phyloP scores from a whole-genome alignment of 2,329 filamentous ascomycete genomes.

The Colletotrichum navitas region DNA sequence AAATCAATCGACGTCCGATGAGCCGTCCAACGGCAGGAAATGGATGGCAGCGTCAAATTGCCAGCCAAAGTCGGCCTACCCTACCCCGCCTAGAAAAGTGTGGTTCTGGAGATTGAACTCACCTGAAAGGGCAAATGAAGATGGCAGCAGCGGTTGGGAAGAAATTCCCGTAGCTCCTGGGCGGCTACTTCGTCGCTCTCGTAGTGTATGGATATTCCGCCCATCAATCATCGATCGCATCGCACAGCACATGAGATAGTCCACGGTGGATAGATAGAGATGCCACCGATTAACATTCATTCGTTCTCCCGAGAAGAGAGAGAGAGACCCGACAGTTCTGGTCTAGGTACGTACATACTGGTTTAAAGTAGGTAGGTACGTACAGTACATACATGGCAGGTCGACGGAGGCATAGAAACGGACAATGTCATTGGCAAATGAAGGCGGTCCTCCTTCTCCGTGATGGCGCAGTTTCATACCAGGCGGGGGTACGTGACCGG shows the following conservation, averaged over 20 bases:
- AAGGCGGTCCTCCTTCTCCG: slow-evolving; percentile 19
- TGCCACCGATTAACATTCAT: slow-evolving; percentile 1
- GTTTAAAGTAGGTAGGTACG: no score
- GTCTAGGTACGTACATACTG: no score
- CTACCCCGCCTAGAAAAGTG: slow-evolving; percentile 4
- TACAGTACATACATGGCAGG: no score
- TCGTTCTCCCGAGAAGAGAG: no score
- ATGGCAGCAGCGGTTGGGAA: slow-evolving; percentile 10
- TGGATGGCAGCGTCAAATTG: background rate
- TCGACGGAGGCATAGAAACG: background rate
- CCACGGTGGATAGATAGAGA: background rate
- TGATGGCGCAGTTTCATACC: slow-evolving; percentile 40
- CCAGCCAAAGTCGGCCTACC: slow-evolving; percentile 4
- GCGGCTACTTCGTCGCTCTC: background rate
- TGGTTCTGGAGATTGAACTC: slow-evolving; percentile 17
- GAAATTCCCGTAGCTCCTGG: slow-evolving; percentile 17
- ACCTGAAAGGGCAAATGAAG: slow-evolving; percentile 19
- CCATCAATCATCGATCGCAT: no score
- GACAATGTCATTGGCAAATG: slow-evolving; percentile 5
- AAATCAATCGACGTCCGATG: background rate
- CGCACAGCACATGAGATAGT: background rate
- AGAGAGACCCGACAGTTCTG: background rate
- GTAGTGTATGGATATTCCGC: no score
- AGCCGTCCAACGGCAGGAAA: background rate
- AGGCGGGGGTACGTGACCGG: slow-evolving; percentile 30